phyloP scores from a whole-genome alignment of 2,329 filamentous ascomycete species.

The Claviceps purpurea region DNA sequence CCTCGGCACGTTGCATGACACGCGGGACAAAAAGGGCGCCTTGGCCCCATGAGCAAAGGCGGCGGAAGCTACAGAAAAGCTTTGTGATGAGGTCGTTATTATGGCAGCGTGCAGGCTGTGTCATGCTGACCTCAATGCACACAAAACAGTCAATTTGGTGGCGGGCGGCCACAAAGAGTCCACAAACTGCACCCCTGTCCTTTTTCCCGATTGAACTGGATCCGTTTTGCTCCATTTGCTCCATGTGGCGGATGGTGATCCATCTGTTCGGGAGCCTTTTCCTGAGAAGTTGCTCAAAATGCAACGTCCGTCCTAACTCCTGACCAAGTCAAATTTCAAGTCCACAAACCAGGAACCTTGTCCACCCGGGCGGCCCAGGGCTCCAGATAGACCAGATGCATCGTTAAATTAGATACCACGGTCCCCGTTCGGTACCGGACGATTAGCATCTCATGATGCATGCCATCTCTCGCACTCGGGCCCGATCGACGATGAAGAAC shows the following conservation, averaged over 20 bases:
- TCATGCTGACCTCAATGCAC: neutral
- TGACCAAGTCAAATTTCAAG: no score
- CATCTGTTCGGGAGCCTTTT: neutral
- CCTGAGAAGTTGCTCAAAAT: neutral
- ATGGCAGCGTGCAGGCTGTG: neutral
- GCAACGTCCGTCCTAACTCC: no score
- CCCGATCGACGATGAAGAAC: slow-evolving; percentile 1
- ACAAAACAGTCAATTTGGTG: neutral
- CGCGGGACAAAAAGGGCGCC: neutral
- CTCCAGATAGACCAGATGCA: neutral
- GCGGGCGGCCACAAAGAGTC: no score
- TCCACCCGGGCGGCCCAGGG: neutral
- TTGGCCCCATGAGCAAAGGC: neutral
- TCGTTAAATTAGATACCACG: neutral
- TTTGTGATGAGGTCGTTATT: neutral
- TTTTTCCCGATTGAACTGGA: slow-evolving; percentile 1
- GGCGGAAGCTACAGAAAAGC: neutral
- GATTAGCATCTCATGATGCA: neutral
- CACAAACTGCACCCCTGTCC: neutral
- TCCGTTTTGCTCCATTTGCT: neutral
- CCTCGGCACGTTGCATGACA: slow-evolving; percentile 1
- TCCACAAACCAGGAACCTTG: neutral
- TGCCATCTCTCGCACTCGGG: neutral
- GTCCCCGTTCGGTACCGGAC: neutral
- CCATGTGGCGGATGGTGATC: neutral